Evolutionary conservation across 2,329 filamentous ascomycete species (phyloP), one percentile per base, ranked within the genome.

Genomic region (Diatrype stigma): DNA sequence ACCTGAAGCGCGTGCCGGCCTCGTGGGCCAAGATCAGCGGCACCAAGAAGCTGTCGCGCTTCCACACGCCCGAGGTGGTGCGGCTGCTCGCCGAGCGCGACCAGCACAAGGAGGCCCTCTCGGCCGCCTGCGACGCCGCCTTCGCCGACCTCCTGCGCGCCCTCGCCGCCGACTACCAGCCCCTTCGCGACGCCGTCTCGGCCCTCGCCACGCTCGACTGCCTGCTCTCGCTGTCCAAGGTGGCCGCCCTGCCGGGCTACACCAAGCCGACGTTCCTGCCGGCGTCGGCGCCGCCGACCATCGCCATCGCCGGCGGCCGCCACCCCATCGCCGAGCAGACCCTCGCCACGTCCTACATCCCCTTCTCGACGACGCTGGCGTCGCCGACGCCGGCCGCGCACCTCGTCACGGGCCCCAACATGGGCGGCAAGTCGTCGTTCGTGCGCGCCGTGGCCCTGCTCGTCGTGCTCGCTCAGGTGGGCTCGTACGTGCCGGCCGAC

Each of bases 381-480:
- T 80, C 84, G 3, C 79, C 83, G 1, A 66, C 76, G 1, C 81
- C 84, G 0, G 80, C 89, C 6, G 90, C 90, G 2, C 82, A 96
- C 59, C 85, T 97, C 50, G 86, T 99, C 62, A 99, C 94, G 0
- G 94, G 94, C 0, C 94, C 94, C 28, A 99, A 99, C 73, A 99
- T 99, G 94, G 94, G 94, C 62, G 94, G 94, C 51, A 99, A 99
- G 67, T 96, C 90, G n/a, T 94, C 88, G 51, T 99, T 96, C 68
- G 93, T 99, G 21, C 90, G 94, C 48, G 89, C 92, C 58, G 85
- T 96, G 42, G 93, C 94, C 10, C 82, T 99, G 6, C 90, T 97
- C 56, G 82, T 88, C 45, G 92, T 99, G 62, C 92, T 99, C 75
- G 91, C 90, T 7, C 94, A 99, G 66, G 87, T 96, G 56, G 94